Base-by-base conservation (phyloP, 768 basidiomycete species). In the Guyanaporus albipodus region DNA sequence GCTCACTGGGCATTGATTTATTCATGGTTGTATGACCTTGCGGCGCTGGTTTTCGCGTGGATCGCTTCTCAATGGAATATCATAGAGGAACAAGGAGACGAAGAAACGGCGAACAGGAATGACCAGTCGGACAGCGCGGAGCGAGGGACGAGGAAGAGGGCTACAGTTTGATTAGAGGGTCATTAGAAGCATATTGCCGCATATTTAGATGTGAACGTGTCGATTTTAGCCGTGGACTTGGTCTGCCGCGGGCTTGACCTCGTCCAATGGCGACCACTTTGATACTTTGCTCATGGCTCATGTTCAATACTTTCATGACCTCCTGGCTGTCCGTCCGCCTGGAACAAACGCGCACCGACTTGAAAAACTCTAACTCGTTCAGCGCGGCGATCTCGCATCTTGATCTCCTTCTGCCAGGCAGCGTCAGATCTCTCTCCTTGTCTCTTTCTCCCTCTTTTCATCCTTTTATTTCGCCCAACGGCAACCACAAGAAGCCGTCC, bases 1-100 rank as follows among this genome's bases (percentile, higher is more conserved):
- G 67, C 78, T 85, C 67, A 82, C 78, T 72, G 78, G 83, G 56
- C 70, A 77, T 71, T 90, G 69, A 85, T 77, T 75, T 77, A 72
- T 75, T 52, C 68, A 72, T 73, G 74, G 71, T n/a, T n/a, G 77
- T 68, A 64, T 55, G 61, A 69, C 64, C 54, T 58, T 63, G 53
- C 52, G 51, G 52, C 62, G 53, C 60, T 66, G 60, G 56, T 57
- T 46, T 19, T 51, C 43, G 37, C 49, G 41, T 44, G 43, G 41
- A 43, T 52, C 44, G 56, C 52, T 67, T 66, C 67, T 62, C 50
- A 54, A 63, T 66, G 57, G 46, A 64, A 60, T 62, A 41, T 52
- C 43, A 42, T 44, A 66, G 62, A 58, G 49, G 54, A 39, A 29
- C 45, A 39, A 39, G 49, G 47, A 38, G 33, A 40, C 37, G 53